Conservation (phyloP, 2,329 filamentous ascomycete genomes). For the Neocatenulostroma microsporum region DNA sequence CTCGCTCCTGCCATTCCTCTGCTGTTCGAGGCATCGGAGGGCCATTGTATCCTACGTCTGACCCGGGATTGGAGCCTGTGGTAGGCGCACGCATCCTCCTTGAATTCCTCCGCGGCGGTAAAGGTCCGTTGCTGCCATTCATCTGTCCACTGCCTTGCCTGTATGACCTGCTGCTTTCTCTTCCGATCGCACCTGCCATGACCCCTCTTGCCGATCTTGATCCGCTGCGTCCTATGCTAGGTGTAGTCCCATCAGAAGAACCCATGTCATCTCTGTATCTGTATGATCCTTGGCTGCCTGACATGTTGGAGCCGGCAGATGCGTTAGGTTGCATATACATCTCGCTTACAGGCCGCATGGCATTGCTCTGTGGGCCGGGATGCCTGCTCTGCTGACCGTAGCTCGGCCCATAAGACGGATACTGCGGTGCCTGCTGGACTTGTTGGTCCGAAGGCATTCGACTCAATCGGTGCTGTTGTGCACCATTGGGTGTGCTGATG, state of each 20-base stretch:
- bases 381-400: slow-evolving; percentile 19
- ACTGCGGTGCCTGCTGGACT: slow-evolving; percentile 32
- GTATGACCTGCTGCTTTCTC: slow-evolving; percentile 64
- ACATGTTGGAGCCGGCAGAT: slow-evolving; percentile 37
- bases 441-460: slow-evolving; percentile 38
- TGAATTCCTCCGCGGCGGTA: slow-evolving; percentile 70
- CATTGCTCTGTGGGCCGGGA: slow-evolving; percentile 23
- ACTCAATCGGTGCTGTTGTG: slow-evolving; percentile 15
- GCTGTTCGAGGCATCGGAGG: slow-evolving; percentile 52
- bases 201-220: slow-evolving; percentile 54
- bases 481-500: neutral
- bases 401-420: slow-evolving; percentile 14
- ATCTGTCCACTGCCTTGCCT: slow-evolving; percentile 50
- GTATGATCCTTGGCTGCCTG: slow-evolving; percentile 33
- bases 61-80: slow-evolving; percentile 16
- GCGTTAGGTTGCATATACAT: slow-evolving; percentile 44
- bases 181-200: slow-evolving; percentile 52
- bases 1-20: slow-evolving; percentile 93
- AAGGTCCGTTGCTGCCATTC: slow-evolving; percentile 50
- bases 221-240: slow-evolving; percentile 52
- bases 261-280: slow-evolving; percentile 40
- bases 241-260: slow-evolving; percentile 30
- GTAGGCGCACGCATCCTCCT: slow-evolving; percentile 44
- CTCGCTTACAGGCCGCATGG: slow-evolving; percentile 35
- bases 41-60: slow-evolving; percentile 18